Conservation (phyloP, 768 basidiomycete genomes). For the Trametes gibbosa region DNA sequence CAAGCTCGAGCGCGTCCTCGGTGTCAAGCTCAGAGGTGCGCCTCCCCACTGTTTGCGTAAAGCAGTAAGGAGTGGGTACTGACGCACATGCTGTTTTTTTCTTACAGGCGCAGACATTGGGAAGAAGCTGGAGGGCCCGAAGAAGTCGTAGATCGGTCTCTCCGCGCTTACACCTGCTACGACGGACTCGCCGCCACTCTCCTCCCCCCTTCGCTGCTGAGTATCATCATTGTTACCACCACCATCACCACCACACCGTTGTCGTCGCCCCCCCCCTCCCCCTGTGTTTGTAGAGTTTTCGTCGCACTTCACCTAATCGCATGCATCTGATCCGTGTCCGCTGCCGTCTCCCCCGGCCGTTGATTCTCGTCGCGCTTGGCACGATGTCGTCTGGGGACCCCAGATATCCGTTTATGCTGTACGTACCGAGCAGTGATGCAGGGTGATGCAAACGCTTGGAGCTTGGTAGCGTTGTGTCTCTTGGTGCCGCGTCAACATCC, state of each 20-base stretch:
- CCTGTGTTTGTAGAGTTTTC: constrained; percentile 5
- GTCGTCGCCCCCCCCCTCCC: background rate
- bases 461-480: too few relatives aligned
- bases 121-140: constrained; percentile 77
- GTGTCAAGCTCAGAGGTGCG: constrained; percentile 87
- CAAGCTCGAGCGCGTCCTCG: constrained; percentile 84
- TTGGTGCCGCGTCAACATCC: too few relatives aligned
- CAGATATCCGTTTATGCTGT: too few relatives aligned
- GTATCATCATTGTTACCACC: constrained; percentile 18
- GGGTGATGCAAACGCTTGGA: too few relatives aligned
- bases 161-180: constrained; percentile 32
- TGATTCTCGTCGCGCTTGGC: background rate
- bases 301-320: constrained; percentile 17
- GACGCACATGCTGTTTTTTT: background rate
- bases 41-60: background rate
- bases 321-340: constrained; percentile 17
- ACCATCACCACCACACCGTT: constrained; percentile 16
- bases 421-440: too few relatives aligned
- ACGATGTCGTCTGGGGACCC: background rate
- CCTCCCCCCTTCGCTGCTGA: constrained; percentile 22
- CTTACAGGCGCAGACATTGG: constrained; percentile 72
- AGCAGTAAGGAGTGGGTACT: constrained; percentile 1
- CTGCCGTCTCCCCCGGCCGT: too few relatives aligned
- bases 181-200: constrained; percentile 24
- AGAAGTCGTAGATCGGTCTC: constrained; percentile 58